Conservation (phyloP, 108 stramenopile genomes). For the Epipyxis sp. region DNA sequence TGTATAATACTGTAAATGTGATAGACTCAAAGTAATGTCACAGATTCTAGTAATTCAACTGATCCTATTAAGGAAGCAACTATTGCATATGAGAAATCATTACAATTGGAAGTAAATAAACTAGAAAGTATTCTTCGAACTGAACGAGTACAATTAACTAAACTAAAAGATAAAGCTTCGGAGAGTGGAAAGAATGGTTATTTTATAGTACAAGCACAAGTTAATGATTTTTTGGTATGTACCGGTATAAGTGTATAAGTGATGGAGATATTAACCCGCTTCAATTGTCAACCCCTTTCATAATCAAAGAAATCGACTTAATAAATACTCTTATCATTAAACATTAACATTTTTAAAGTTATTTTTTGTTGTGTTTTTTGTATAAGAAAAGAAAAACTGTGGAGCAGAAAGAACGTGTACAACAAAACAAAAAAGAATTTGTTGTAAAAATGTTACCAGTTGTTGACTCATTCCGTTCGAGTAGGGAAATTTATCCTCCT, state of each 20-base stretch:
- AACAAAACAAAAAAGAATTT: neutral
- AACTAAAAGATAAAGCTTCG: neutral
- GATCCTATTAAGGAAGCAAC: neutral
- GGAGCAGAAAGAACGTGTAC: neutral
- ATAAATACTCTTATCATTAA: too few relatives aligned
- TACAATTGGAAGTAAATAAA: neutral
- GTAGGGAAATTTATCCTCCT: neutral
- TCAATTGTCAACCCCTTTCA: too few relatives aligned
- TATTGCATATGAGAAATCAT: neutral
- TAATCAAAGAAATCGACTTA: too few relatives aligned
- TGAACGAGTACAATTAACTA: neutral
- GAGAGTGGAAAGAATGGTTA: constrained; percentile 2
- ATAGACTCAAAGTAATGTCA: too few relatives aligned
- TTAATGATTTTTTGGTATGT: constrained; percentile 6
- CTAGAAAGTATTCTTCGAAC: neutral
- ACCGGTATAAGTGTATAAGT: too few relatives aligned
- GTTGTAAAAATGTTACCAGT: constrained; percentile 8
- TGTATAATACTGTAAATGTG: too few relatives aligned
- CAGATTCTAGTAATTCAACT: neutral
- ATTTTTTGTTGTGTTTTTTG: neutral
- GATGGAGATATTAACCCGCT: too few relatives aligned
- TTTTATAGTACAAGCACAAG: constrained; percentile 11
- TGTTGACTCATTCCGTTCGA: neutral
- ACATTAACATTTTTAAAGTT: too few relatives aligned
- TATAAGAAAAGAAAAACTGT: neutral